These are phyloP conservation scores for Kodamaea kakaduensis DNA, from an alignment of 805 yeast species.

Conservation along the genomic window DNA sequence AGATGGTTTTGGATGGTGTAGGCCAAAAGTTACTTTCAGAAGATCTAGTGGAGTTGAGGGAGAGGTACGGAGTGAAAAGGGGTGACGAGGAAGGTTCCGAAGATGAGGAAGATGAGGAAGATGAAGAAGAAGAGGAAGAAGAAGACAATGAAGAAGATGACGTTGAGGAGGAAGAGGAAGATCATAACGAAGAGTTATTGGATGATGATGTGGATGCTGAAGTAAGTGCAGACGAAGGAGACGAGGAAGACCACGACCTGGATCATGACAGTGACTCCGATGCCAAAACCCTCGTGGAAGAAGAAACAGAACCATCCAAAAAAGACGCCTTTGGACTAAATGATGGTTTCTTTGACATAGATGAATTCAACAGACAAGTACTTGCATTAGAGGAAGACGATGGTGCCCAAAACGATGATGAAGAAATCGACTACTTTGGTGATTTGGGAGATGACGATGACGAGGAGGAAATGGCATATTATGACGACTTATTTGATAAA, in stretches of 20 bases:
- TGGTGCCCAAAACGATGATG: slow-evolving; percentile 36
- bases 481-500: slow-evolving; percentile 63
- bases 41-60: slow-evolving; percentile 50
- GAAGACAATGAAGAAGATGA: slow-evolving; percentile 16
- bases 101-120: slow-evolving; percentile 16
- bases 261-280: slow-evolving; percentile 25
- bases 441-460: slow-evolving; percentile 45
- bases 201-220: slow-evolving; percentile 23
- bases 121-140: slow-evolving; percentile 8
- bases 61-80: slow-evolving; percentile 17
- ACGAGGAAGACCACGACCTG: slow-evolving; percentile 21
- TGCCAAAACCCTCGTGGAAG: slow-evolving; percentile 14
- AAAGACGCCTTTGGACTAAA: slow-evolving; percentile 66
- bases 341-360: slow-evolving; percentile 81
- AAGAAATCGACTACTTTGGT: slow-evolving; percentile 40
- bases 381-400: slow-evolving; percentile 55
- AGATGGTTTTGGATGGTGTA: slow-evolving; percentile 76
- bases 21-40: slow-evolving; percentile 58
- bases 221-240: slow-evolving; percentile 18
- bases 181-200: slow-evolving; percentile 15
- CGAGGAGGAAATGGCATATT: slow-evolving; percentile 46
- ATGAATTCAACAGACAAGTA: slow-evolving; percentile 76
- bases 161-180: slow-evolving; percentile 12
- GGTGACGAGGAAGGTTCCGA: slow-evolving; percentile 17
- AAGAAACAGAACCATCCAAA: slow-evolving; percentile 5